These are phyloP conservation scores for Neoarthrinium moseri DNA, from an alignment of 2,329 filamentous ascomycete species.

Conservation along the genomic window DNA sequence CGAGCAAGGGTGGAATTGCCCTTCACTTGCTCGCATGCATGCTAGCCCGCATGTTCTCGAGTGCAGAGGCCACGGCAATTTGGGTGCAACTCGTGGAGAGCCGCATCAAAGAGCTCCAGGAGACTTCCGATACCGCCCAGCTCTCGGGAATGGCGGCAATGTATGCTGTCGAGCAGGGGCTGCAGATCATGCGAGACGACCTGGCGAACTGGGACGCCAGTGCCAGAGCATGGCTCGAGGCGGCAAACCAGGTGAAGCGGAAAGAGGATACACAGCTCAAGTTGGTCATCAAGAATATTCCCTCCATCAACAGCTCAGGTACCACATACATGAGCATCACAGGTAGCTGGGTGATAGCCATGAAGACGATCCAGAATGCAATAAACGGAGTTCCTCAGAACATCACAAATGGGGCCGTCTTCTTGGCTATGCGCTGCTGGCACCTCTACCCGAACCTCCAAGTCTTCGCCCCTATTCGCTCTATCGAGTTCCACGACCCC, in stretches of 20 bases:
- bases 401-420: not conserved
- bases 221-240: constrained; percentile 27
- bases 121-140: not conserved
- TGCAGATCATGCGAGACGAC: constrained; percentile 15
- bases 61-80: constrained; percentile 25
- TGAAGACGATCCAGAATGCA: constrained; percentile 14
- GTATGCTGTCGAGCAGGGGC: constrained; percentile 13
- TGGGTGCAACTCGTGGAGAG: constrained; percentile 28
- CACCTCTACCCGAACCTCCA: constrained; percentile 1
- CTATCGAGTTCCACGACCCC: not conserved
- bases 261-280: constrained; percentile 20
- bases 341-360: constrained; percentile 19
- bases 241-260: constrained; percentile 21
- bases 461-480: not conserved
- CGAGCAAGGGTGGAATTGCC: constrained; percentile 22
- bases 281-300: constrained; percentile 21
- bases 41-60: constrained; percentile 23
- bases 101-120: not conserved
- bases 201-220: constrained; percentile 29
- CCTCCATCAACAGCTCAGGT: not conserved
- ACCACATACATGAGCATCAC: constrained; percentile 11
- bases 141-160: not conserved
- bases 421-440: not conserved
- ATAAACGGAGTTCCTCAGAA: constrained; percentile 17
- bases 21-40: constrained; percentile 33